A percentile compares a stretch with the other conserved stretches of the same genome.
phyloP scores from a whole-genome alignment of 2,329 filamentous ascomycete species.

The Lachnellula arida region DNA sequence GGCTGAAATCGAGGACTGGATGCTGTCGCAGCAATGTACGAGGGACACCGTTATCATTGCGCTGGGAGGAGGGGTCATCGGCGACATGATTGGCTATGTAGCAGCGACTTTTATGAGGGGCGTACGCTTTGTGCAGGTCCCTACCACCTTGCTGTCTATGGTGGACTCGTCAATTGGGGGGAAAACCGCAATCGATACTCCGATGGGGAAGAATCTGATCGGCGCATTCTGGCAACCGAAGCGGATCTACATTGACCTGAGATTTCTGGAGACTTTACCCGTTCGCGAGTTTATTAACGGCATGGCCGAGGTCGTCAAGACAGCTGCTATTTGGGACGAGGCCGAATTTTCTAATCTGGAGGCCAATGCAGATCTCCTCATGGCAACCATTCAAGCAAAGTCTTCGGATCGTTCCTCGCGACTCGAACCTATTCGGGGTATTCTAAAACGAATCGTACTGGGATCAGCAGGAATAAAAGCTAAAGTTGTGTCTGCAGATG shows the following conservation, averaged over 20 bases:
- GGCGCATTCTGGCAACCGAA: conserved; percentile 96
- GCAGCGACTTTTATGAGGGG: conserved; percentile 98
- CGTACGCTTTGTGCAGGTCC: conserved; percentile 92
- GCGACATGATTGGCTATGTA: conserved; percentile 96
- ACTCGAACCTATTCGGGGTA: conserved; percentile 64
- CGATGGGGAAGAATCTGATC: conserved; percentile 91
- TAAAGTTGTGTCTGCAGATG: conserved; percentile 87
- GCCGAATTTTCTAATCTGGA: conserved; percentile 81
- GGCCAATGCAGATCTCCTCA: conserved; percentile 70
- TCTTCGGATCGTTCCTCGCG: conserved; percentile 47
- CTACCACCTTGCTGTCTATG: conserved; percentile 92
- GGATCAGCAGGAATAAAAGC: conserved; percentile 93
- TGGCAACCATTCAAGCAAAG: conserved; percentile 64
- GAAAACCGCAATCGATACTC: conserved; percentile 97
- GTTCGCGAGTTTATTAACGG: conserved; percentile 94
- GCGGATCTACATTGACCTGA: conserved; percentile 89
- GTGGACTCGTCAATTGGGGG: conserved; percentile 98
- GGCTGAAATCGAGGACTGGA: conserved; percentile 95
- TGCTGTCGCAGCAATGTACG: conserved; percentile 86
- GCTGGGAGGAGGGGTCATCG: conserved; percentile 92
- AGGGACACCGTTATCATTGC: conserved; percentile 93
- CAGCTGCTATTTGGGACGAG: conserved; percentile 93
- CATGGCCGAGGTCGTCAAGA: conserved; percentile 98
- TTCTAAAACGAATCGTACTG: conserved; percentile 74
- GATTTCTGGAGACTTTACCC: conserved; percentile 86